These are phyloP conservation scores for Dimocarpus longan DNA, from an alignment of 345 rosid genomes.

Conservation along the genomic window DNA sequence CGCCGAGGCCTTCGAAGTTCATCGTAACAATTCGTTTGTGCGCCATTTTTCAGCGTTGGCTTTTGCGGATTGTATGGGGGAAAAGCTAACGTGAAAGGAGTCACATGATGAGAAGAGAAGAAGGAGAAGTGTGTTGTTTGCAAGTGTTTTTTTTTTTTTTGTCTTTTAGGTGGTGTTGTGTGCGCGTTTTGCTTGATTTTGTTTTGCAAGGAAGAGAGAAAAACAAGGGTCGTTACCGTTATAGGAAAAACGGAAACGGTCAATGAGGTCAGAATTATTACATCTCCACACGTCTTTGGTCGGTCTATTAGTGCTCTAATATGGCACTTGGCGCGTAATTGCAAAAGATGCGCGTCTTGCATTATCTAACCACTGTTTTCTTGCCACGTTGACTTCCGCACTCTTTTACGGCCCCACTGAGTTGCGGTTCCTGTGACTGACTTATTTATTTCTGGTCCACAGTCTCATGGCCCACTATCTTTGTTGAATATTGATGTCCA, in stretches of 20 bases:
- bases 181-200: background rate
- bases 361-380: constrained; percentile 2
- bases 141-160: background rate
- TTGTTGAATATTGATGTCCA: too few relatives aligned
- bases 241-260: constrained; percentile 38
- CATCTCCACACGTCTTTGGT: constrained; percentile 25
- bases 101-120: background rate
- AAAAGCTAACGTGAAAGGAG: background rate
- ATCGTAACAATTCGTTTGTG: constrained; percentile 61
- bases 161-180: background rate
- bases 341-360: background rate
- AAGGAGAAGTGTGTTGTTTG: background rate
- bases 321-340: background rate
- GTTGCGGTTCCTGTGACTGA: too few relatives aligned
- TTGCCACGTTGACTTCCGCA: background rate
- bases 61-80: too few relatives aligned
- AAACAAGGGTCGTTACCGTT: constrained; percentile 34
- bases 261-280: constrained; percentile 28
- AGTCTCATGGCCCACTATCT: background rate
- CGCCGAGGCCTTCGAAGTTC: constrained; percentile 76
- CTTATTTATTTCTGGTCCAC: too few relatives aligned
- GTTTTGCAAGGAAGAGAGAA: constrained; percentile 42
- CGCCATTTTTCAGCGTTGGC: constrained; percentile 37
- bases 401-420: too few relatives aligned
- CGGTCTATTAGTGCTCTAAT: background rate